Base-by-base conservation (phyloP, 2,329 filamentous ascomycete species). In the Arachnomyces sp. region DNA sequence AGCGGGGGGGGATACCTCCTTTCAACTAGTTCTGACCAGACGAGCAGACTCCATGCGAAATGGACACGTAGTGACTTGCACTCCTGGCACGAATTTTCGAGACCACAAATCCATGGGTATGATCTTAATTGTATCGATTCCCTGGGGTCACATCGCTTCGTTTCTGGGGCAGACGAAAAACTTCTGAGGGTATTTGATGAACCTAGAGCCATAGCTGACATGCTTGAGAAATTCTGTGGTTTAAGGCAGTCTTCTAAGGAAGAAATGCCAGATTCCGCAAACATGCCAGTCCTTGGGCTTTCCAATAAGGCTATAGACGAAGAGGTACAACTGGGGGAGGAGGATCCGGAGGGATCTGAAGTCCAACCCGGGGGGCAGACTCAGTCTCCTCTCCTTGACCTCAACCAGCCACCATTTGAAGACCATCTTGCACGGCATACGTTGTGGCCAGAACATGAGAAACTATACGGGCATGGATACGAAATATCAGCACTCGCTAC, bases 71-170 rank as follows among this genome's bases (percentile, higher is more conserved):
- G 61, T 2, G 52, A 56, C 3, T 36, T 48, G 35, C 54, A 52
- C 9, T 87, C 86, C 8, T 98, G 92, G 92, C 90, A 96, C 62
- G 92, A 98, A 61, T 88, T 96, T 70, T 84, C 89, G 1, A 75
- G 92, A 36, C 92, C 92, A 3, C 92, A 98, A 60, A 98, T 98
- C 49, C 92, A 98, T 60, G 92, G 92, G 29, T 98, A 98, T 61
- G 90, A 98, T 60, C 74, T 98, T 40, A 98, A 96, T 68, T 96
- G 92, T 61, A 81, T 96, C 47, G 84, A 88, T 55, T 76, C 80
- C 0, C 71, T 95, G 4, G 80, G 78, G 6, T 63, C 75, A 6
- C 74, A 78, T 6, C 83, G 82, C 51, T 98, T 98, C 57, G 83
- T 96, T 15, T 94, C 89, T 2, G 92, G 92, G 5, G 92, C 92